These are phyloP conservation scores for Solanum hybrid DNA, from an alignment of 305 asterid species.

Conservation along the genomic window DNA sequence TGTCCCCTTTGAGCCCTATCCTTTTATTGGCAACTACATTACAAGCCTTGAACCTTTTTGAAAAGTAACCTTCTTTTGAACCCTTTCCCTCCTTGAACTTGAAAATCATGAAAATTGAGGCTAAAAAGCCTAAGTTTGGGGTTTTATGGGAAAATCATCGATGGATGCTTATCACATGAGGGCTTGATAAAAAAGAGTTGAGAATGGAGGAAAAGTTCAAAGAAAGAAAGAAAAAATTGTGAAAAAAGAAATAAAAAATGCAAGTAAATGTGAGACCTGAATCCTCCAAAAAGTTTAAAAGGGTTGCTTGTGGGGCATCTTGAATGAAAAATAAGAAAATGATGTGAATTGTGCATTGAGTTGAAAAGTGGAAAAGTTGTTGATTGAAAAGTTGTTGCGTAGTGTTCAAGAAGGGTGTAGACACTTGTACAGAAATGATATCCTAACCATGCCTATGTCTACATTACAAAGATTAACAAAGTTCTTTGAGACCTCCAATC, in stretches of 20 bases:
- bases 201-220: neutral
- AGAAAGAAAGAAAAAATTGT: neutral
- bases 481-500: neutral
- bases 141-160: neutral
- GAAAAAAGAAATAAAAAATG: no score
- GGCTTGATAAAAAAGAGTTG: neutral
- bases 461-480: neutral
- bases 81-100: no score
- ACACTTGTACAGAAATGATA: neutral
- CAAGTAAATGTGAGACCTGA: neutral
- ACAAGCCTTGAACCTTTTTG: no score
- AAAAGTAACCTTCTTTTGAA: no score
- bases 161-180: neutral
- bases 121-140: neutral
- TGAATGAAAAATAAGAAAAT: no score
- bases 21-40: no score
- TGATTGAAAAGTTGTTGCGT: neutral
- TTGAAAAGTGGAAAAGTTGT: neutral
- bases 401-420: neutral
- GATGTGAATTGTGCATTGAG: neutral
- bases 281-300: neutral
- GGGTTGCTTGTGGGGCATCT: neutral
- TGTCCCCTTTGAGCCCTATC: no score
- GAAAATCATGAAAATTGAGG: neutral
- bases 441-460: neutral